These are phyloP conservation scores for Logfia minima DNA, from an alignment of 129 eudicot species.

Conservation along the genomic window DNA sequence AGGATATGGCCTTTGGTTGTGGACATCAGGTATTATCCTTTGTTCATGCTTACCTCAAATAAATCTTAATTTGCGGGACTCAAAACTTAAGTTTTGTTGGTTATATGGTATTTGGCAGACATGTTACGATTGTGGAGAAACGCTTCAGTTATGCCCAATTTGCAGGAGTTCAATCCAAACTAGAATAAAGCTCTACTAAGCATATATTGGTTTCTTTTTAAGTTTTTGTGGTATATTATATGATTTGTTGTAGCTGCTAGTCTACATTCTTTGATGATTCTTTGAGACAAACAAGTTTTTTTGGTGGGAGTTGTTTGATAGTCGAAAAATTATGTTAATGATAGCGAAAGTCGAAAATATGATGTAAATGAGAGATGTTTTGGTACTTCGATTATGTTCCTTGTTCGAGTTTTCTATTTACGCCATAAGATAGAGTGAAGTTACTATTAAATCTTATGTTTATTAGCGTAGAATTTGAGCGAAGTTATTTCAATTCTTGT, in stretches of 20 bases:
- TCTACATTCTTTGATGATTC: constrained; percentile 27
- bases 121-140: constrained; percentile 80
- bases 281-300: neutral
- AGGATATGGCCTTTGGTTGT: constrained; percentile 97
- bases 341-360: neutral
- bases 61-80: neutral
- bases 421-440: too few relatives aligned
- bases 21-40: constrained; percentile 82
- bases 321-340: neutral
- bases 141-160: constrained; percentile 73
- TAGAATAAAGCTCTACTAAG: constrained; percentile 80
- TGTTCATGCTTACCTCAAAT: neutral
- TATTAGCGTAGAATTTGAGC: too few relatives aligned
- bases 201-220: neutral
- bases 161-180: constrained; percentile 74
- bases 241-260: neutral
- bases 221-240: constrained; percentile 3
- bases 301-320: neutral
- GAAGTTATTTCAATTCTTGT: too few relatives aligned
- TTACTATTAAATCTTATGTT: too few relatives aligned
- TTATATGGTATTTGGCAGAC: constrained; percentile 51
- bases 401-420: neutral
- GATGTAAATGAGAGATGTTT: neutral
- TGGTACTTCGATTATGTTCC: neutral
- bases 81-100: neutral